Base-by-base conservation (phyloP, 768 basidiomycete genomes). In the Suillus brevipes region DNA sequence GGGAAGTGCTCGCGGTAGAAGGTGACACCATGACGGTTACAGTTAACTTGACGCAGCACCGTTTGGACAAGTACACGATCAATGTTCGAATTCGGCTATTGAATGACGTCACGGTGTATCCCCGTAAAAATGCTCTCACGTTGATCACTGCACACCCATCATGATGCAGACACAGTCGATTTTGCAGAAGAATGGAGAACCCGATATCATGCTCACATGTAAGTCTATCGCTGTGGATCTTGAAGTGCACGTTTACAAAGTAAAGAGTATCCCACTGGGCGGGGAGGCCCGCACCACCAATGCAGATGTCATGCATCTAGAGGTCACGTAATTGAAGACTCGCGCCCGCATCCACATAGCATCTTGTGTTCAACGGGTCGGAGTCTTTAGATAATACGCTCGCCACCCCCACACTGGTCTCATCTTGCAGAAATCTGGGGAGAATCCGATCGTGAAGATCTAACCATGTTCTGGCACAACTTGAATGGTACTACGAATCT, bases 401-500 rank as follows among this genome's bases (percentile, higher is more conserved):
- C 31, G 31, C 31, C 31, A 31, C 31, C 31, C 31, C 31, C 31
- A 31, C 31, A 31, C 4, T 31, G 31, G 31, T 31, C 31, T 31
- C 31, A 31, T 31, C 31, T 31, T 31, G 31, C 31, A 31, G 31
- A 31, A 31, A 31, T 31, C 2, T 31, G 31, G 31, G 31, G 31
- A 31, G 31, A 31, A 31, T 31, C 4, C 31, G 31, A 31, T 31
- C 79, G 86, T 20, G 67, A 72, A 20, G 72, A 83, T 3, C 70
- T 89, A 5, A 85, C 82, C 14, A 70, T 81, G 2, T 72, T 81
- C 4, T 90, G 89, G 89, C 89, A 91, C 70, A 72, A 81, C 20
- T 71, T 90, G 2, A 70, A 82, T 18, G 85, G 88, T 83, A 68
- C 40, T 83, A 68, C 40, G 76, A 23, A n/a, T 14, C 18, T n/a